Conservation (phyloP, 768 basidiomycete genomes). For the Phlebiopsis gigantea region DNA sequence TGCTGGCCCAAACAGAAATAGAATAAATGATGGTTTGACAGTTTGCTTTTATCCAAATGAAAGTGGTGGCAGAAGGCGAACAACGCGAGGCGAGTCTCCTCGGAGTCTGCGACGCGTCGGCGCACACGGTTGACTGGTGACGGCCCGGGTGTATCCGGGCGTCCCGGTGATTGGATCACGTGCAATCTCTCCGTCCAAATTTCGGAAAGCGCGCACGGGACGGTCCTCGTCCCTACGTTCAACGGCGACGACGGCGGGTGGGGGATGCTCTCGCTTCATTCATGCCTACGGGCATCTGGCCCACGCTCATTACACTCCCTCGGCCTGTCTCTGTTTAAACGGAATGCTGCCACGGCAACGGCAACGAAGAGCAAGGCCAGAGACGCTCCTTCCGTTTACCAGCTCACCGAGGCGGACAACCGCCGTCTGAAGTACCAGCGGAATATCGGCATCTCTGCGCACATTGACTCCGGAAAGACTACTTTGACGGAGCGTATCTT, state of each 20-base stretch:
- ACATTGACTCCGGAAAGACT: constrained; percentile 97
- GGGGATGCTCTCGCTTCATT: constrained; percentile 3
- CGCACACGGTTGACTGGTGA: background rate
- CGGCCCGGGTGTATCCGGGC: background rate
- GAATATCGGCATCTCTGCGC: constrained; percentile 95
- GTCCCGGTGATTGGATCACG: background rate
- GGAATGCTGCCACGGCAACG: constrained; percentile 14
- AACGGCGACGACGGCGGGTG: constrained; percentile 6
- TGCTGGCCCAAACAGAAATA: background rate
- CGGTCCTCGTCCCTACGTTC: background rate
- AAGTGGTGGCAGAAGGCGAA: background rate
- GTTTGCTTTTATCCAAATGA: background rate
- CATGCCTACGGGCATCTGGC: constrained; percentile 5
- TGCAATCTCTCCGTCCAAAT: background rate
- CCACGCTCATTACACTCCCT: background rate
- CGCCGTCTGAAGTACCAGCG: constrained; percentile 68
- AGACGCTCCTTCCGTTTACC: constrained; percentile 15
- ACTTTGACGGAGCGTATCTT: constrained; percentile 94
- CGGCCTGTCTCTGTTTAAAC: background rate
- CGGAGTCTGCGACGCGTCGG: background rate
- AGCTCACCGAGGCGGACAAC: constrained; percentile 60
- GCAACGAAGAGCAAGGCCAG: constrained; percentile 17
- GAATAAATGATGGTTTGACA: background rate
- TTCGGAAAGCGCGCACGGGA: background rate
- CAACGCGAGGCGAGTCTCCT: no score